Evolutionary conservation across 1,284 basidiomycete genomes (phyloP).

Genomic region (Trametes hirsuta): DNA sequence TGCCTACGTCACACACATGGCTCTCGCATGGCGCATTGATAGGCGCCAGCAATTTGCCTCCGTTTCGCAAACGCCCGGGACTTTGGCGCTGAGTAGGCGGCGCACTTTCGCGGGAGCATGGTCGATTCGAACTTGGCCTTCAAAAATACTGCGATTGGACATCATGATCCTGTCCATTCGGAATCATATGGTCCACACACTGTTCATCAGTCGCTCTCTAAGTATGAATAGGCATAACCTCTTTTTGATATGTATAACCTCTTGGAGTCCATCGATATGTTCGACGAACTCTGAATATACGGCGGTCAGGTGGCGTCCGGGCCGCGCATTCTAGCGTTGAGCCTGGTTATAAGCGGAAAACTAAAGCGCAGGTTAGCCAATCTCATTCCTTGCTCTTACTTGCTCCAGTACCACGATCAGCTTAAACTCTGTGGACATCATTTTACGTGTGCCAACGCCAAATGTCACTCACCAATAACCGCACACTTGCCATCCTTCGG

Average conservation of each 20-base stretch:
- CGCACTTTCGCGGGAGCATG: no score
- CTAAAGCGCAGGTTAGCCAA: background rate
- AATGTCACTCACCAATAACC: slow-evolving; percentile 35
- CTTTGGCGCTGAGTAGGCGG: no score
- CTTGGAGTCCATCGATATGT: no score
- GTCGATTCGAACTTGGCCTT: no score
- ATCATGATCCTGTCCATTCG: no score
- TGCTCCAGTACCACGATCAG: background rate
- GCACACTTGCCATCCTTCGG: slow-evolving; percentile 45
- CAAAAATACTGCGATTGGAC: no score
- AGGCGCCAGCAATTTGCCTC: background rate
- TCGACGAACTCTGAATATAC: no score
- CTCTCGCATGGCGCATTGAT: slow-evolving; percentile 4
- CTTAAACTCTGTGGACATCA: background rate
- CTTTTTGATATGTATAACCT: no score
- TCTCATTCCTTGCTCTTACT: background rate
- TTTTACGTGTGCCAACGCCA: background rate
- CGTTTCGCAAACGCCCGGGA: background rate
- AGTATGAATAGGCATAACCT: no score
- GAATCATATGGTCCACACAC: no score
- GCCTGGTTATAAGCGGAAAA: background rate
- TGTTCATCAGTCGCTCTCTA: no score
- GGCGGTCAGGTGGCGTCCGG: background rate
- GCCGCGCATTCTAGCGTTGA: background rate
- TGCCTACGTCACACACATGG: slow-evolving; percentile 15